phyloP scores from a whole-genome alignment of 2,329 filamentous ascomycete genomes.

The Stachybotrys chartarum region DNA sequence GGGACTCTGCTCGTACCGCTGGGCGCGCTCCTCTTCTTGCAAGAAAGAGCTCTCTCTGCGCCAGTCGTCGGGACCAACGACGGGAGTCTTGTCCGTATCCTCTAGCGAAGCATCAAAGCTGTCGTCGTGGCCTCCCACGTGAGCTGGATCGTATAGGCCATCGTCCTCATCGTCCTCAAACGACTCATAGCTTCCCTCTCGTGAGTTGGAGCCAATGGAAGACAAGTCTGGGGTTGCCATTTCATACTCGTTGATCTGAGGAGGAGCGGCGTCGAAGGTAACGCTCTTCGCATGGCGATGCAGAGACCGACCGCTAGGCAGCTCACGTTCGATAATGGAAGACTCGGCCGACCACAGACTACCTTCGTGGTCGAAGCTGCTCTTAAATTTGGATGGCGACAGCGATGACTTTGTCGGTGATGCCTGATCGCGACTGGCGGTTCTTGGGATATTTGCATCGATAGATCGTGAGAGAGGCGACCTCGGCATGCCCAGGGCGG shows the following conservation, averaged over 20 bases:
- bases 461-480: constrained; percentile 28
- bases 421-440: constrained; percentile 61
- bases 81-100: constrained; percentile 93
- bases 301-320: constrained; percentile 59
- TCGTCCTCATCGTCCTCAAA: constrained; percentile 68
- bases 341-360: constrained; percentile 63
- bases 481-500: constrained; percentile 49
- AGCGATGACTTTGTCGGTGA: constrained; percentile 90
- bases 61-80: constrained; percentile 97
- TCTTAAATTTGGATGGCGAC: constrained; percentile 59
- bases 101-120: constrained; percentile 95
- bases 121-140: constrained; percentile 52
- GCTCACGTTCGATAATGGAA: constrained; percentile 47
- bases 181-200: constrained; percentile 89
- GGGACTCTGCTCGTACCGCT: constrained; percentile 59
- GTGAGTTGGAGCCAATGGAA: constrained; percentile 79
- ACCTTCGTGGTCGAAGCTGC: constrained; percentile 61
- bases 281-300: constrained; percentile 93
- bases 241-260: constrained; percentile 95
- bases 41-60: constrained; percentile 57
- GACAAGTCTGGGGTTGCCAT: constrained; percentile 97
- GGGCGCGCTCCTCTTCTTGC: constrained; percentile 13
- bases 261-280: constrained; percentile 89
- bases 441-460: constrained; percentile 21
- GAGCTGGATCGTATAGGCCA: constrained; percentile 45